These are phyloP conservation scores for Skeletonema menzelii DNA, from an alignment of 108 stramenopile species.

Conservation along the genomic window DNA sequence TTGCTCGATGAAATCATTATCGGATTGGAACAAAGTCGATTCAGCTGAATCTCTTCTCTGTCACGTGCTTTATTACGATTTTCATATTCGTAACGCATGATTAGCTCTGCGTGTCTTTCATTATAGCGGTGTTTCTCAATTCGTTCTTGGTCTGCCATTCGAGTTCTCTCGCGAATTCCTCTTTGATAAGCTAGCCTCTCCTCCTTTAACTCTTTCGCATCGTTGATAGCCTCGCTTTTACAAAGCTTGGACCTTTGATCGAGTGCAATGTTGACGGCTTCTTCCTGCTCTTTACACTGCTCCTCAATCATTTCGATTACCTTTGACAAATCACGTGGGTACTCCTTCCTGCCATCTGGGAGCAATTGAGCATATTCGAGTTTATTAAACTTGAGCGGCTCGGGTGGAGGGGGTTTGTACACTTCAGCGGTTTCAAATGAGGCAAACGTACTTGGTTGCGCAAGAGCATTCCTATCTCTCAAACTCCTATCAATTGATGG, in stretches of 20 bases:
- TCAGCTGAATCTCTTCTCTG: constrained; percentile 29
- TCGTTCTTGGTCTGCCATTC: constrained; percentile 37
- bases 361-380: constrained; percentile 31
- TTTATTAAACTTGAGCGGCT: constrained; percentile 14
- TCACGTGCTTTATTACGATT: constrained; percentile 38
- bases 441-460: not conserved
- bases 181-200: constrained; percentile 40
- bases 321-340: constrained; percentile 28
- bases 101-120: constrained; percentile 22
- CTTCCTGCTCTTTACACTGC: constrained; percentile 29
- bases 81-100: constrained; percentile 42
- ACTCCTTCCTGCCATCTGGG: constrained; percentile 34
- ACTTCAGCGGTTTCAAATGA: not conserved
- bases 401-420: constrained; percentile 1
- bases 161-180: constrained; percentile 40
- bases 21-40: constrained; percentile 31
- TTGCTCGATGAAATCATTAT: constrained; percentile 25
- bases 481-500: constrained; percentile 10
- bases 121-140: constrained; percentile 44
- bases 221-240: constrained; percentile 25
- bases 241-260: constrained; percentile 39
- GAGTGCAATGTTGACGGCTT: constrained; percentile 18
- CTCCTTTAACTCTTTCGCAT: constrained; percentile 23
- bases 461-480: constrained; percentile 6
- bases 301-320: constrained; percentile 33